phyloP scores from a whole-genome alignment of 495 filamentous ascomycete species.

The Aspergillus coremiiformis region DNA sequence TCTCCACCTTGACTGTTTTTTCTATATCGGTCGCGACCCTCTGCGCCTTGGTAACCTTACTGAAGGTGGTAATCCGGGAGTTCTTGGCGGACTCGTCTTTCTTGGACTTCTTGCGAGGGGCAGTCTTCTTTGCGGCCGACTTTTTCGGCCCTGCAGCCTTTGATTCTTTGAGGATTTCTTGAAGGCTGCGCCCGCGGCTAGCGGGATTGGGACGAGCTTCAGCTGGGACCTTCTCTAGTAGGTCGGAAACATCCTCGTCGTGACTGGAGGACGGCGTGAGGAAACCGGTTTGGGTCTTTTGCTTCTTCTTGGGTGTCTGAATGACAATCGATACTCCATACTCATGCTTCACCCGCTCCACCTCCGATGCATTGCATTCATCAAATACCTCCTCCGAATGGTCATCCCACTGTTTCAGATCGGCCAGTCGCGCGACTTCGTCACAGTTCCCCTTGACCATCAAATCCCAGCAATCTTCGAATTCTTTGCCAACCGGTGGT shows the following conservation, averaged over 20 bases:
- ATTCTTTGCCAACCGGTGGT: slow-evolving; percentile 70
- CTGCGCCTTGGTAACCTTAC: slow-evolving; percentile 33
- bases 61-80: slow-evolving; percentile 32
- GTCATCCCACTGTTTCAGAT: slow-evolving; percentile 72
- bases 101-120: slow-evolving; percentile 18
- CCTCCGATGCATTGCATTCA: slow-evolving; percentile 34
- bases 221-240: slow-evolving; percentile 16
- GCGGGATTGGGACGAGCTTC: slow-evolving; percentile 22
- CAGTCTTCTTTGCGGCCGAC: slow-evolving; percentile 13
- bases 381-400: slow-evolving; percentile 37
- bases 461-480: slow-evolving; percentile 87
- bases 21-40: slow-evolving; percentile 13
- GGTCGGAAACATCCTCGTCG: slow-evolving; percentile 28
- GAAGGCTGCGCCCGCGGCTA: slow-evolving; percentile 24
- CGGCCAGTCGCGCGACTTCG: slow-evolving; percentile 68
- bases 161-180: slow-evolving; percentile 24
- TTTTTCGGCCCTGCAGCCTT: slow-evolving; percentile 23
- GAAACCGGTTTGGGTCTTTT: slow-evolving; percentile 39
- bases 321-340: slow-evolving; percentile 37
- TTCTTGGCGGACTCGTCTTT: slow-evolving; percentile 21
- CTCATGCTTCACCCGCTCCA: slow-evolving; percentile 32
- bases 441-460: slow-evolving; percentile 84
- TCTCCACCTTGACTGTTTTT: slow-evolving; percentile 21
- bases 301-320: slow-evolving; percentile 32
- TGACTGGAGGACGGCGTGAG: slow-evolving; percentile 55